These are phyloP conservation scores for Hordeum pubiflorum DNA, from an alignment of 202 grass and related monocot species.

Conservation along the genomic window DNA sequence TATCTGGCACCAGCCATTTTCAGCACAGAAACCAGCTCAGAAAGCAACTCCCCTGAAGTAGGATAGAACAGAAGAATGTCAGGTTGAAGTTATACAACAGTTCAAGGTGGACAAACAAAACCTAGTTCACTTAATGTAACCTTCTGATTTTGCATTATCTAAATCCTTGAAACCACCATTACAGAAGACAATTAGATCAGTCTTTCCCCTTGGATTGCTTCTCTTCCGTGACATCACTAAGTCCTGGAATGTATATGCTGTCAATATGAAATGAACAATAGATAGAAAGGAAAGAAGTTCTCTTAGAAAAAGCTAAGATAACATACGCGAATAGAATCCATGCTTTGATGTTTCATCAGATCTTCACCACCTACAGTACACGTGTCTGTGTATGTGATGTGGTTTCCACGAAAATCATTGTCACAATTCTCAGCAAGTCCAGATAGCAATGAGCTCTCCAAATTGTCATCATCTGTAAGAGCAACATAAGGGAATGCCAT, in stretches of 20 bases:
- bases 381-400: constrained; percentile 40
- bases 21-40: constrained; percentile 46
- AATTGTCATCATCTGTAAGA: constrained; percentile 43
- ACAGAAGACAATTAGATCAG: constrained; percentile 62
- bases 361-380: constrained; percentile 40
- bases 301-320: neutral
- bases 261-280: neutral
- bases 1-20: constrained; percentile 52
- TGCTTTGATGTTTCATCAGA: constrained; percentile 37
- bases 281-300: neutral
- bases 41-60: constrained; percentile 67
- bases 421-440: constrained; percentile 69
- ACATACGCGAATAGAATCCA: constrained; percentile 55
- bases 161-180: constrained; percentile 54
- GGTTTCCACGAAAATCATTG: constrained; percentile 40
- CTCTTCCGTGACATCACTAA: constrained; percentile 20
- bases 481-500: constrained; percentile 84
- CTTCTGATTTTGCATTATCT: constrained; percentile 56
- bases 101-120: constrained; percentile 5
- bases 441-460: constrained; percentile 63
- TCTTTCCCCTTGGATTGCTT: constrained; percentile 30
- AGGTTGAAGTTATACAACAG: neutral
- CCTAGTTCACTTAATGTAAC: constrained; percentile 31
- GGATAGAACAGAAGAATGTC: neutral
- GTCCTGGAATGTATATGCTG: constrained; percentile 16